Evolutionary conservation across 495 filamentous ascomycete species (phyloP).

Genomic region (Cudoniella acicularis): DNA sequence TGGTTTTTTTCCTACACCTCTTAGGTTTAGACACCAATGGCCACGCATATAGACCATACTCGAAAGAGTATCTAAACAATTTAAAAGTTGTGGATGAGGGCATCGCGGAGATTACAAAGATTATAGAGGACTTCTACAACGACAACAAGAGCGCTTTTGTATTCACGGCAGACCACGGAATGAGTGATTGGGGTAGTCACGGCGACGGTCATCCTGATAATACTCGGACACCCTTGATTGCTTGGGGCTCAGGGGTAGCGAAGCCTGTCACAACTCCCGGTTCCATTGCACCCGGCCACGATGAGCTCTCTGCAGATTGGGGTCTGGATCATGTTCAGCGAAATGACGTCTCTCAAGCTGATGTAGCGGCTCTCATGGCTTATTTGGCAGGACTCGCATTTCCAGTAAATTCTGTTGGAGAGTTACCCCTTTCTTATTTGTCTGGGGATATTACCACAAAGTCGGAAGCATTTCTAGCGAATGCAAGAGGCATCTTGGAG

Average conservation of each 20-base stretch:
- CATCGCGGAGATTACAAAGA: constrained; percentile 71
- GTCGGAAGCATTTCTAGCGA: constrained; percentile 80
- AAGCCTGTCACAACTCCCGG: constrained; percentile 56
- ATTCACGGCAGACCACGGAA: constrained; percentile 97
- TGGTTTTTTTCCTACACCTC: constrained; percentile 95
- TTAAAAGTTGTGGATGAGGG: constrained; percentile 93
- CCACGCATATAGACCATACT: constrained; percentile 86
- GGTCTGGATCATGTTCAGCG: constrained; percentile 72
- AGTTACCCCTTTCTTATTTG: constrained; percentile 82
- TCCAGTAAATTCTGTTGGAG: constrained; percentile 94
- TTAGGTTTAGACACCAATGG: constrained; percentile 94
- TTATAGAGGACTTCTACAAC: constrained; percentile 87
- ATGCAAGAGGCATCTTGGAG: constrained; percentile 85
- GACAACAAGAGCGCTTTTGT: constrained; percentile 92
- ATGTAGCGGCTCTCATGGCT: constrained; percentile 94
- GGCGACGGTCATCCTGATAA: constrained; percentile 98
- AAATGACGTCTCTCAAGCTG: constrained; percentile 91
- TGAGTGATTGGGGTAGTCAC: constrained; percentile 98
- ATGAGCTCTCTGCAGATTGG: constrained; percentile 93
- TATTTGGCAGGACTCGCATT: constrained; percentile 89
- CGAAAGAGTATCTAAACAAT: constrained; percentile 90
- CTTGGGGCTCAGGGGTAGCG: constrained; percentile 91
- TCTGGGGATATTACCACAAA: constrained; percentile 68
- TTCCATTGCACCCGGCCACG: constrained; percentile 69
- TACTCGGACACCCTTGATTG: constrained; percentile 88